These are phyloP conservation scores for Fusarium staphyleae DNA, from an alignment of 2,329 filamentous ascomycete genomes.

Conservation along the genomic window DNA sequence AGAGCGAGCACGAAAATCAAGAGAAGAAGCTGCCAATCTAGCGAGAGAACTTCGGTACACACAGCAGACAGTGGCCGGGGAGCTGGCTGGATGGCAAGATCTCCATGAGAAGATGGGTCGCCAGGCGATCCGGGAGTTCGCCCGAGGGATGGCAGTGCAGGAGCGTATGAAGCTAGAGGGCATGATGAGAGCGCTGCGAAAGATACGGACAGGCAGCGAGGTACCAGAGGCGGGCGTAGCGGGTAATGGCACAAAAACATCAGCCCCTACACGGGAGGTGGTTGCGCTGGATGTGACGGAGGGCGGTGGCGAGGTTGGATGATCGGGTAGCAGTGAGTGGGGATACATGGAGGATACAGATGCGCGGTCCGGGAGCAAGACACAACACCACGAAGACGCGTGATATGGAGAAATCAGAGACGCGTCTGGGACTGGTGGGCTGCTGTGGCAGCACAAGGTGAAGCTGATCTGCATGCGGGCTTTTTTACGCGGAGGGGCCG, in stretches of 20 bases:
- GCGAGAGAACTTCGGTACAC: slow-evolving; percentile 87
- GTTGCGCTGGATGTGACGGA: slow-evolving; percentile 21
- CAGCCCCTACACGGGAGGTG: slow-evolving; percentile 21
- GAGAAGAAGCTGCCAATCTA: slow-evolving; percentile 75
- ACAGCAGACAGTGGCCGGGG: slow-evolving; percentile 89
- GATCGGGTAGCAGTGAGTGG: slow-evolving; percentile 17
- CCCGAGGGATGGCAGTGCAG: slow-evolving; percentile 76
- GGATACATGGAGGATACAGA: slow-evolving; percentile 22
- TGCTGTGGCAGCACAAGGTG: slow-evolving; percentile 5
- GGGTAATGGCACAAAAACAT: slow-evolving; percentile 26
- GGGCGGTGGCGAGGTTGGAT: slow-evolving; percentile 28
- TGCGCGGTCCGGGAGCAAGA: slow-evolving; percentile 14
- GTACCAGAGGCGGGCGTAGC: slow-evolving; percentile 11
- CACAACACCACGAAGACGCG: slow-evolving; percentile 38
- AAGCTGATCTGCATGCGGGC: slow-evolving; percentile 29
- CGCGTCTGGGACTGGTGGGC: slow-evolving; percentile 32
- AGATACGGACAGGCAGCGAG: slow-evolving; percentile 49
- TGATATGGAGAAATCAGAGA: slow-evolving; percentile 32
- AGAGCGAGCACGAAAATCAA: slow-evolving; percentile 75
- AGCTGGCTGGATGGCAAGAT: slow-evolving; percentile 94
- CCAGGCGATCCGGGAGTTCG: slow-evolving; percentile 77
- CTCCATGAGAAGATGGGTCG: slow-evolving; percentile 80
- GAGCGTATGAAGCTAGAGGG: slow-evolving; percentile 82
- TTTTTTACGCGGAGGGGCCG: slow-evolving; percentile 19
- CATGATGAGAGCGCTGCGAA: slow-evolving; percentile 79